phyloP scores from a whole-genome alignment of 441 rosid genomes.

The Adansonia madagascariensis region DNA sequence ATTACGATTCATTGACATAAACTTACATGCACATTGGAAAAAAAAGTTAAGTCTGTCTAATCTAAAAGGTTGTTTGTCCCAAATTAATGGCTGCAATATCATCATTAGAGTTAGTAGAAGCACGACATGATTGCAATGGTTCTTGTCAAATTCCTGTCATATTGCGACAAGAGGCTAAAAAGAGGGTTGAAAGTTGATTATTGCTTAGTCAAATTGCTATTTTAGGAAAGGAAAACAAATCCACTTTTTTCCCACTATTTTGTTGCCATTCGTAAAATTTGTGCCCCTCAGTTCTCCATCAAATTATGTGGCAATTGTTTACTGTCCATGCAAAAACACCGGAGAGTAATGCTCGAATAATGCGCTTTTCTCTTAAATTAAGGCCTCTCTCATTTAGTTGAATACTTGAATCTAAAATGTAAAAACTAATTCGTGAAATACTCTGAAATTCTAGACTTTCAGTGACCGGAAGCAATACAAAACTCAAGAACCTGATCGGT shows the following conservation, averaged over 20 bases:
- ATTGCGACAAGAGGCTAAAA: conserved; percentile 14
- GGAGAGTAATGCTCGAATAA: conserved; percentile 28
- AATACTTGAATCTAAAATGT: neutral
- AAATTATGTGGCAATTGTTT: conserved; percentile 24
- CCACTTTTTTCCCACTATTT: neutral
- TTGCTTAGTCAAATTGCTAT: conserved; percentile 34
- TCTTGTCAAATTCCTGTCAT: conserved; percentile 13
- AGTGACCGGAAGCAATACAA: neutral
- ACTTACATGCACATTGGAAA: too few species aligned
- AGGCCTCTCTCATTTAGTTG: conserved; percentile 20
- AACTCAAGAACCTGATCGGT: neutral
- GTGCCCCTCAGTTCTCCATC: conserved; percentile 19
- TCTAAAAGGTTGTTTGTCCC: too few species aligned
- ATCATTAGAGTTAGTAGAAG: neutral
- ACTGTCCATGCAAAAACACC: conserved; percentile 28
- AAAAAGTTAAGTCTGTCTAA: too few species aligned
- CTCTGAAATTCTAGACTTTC: neutral
- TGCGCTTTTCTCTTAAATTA: conserved; percentile 26
- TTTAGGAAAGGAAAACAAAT: conserved; percentile 3
- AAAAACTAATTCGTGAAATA: neutral
- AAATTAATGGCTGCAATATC: neutral
- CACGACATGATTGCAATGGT: neutral
- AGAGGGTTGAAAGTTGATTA: conserved; percentile 22
- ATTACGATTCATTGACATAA: too few species aligned
- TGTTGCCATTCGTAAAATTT: conserved; percentile 31